Evolutionary conservation across 495 filamentous ascomycete species (phyloP).

Genomic region (Chaetomium tenue): DNA sequence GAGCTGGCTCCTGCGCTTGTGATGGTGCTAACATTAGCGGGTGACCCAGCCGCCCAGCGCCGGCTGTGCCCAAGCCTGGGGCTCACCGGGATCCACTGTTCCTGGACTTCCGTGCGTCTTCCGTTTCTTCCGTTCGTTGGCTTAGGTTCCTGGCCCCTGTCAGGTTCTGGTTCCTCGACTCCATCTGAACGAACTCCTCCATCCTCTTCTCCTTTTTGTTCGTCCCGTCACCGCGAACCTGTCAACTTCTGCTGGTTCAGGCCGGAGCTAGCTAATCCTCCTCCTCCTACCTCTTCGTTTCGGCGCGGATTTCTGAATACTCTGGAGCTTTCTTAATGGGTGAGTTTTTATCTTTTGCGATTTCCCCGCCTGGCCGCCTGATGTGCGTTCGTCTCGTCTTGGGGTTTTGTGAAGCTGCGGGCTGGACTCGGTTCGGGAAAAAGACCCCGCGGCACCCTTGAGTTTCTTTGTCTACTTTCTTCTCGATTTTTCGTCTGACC

Average conservation of each 20-base stretch:
- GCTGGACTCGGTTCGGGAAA: not conserved
- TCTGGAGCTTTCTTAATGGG: constrained; percentile 30
- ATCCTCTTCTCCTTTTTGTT: constrained; percentile 5
- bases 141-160: not conserved
- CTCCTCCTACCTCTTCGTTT: constrained; percentile 21
- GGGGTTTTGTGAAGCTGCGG: not conserved
- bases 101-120: not conserved
- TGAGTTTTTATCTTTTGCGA: constrained; percentile 19
- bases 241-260: constrained; percentile 30
- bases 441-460: not conserved
- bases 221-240: constrained; percentile 16
- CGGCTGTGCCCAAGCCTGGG: constrained; percentile 6
- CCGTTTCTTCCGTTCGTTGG: constrained; percentile 4
- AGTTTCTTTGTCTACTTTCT: not conserved
- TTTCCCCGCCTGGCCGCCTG: constrained; percentile 15
- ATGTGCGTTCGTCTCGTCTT: constrained; percentile 6
- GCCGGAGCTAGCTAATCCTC: constrained; percentile 20
- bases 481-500: not conserved
- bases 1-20: constrained; percentile 10
- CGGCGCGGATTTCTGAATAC: constrained; percentile 26
- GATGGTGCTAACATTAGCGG: not conserved
- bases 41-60: not conserved
- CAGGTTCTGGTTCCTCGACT: constrained; percentile 2
- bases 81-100: constrained; percentile 7
- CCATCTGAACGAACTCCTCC: not conserved